These are phyloP conservation scores for Nitzschia sp. DNA, from an alignment of 108 stramenopile species.

Conservation along the genomic window DNA sequence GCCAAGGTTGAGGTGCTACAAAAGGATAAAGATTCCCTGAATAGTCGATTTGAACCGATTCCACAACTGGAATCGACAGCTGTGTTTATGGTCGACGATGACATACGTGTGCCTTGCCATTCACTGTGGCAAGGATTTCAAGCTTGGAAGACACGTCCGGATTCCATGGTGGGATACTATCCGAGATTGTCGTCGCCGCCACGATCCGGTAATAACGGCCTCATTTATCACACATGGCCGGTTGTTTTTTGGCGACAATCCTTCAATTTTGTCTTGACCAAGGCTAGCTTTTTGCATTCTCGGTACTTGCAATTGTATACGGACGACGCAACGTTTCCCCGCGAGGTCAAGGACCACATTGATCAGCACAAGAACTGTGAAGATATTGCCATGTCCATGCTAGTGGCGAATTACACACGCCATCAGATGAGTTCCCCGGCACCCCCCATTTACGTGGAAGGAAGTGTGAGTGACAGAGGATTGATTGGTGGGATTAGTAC, in stretches of 20 bases:
- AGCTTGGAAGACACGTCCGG: constrained; percentile 46
- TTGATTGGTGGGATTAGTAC: constrained; percentile 61
- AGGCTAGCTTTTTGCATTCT: constrained; percentile 59
- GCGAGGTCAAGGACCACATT: constrained; percentile 58
- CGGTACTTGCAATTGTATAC: constrained; percentile 53
- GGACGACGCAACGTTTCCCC: constrained; percentile 31
- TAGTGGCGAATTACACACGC: constrained; percentile 56
- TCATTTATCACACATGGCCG: constrained; percentile 56
- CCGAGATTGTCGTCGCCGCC: constrained; percentile 49
- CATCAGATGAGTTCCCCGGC: constrained; percentile 6
- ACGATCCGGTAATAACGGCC: background rate
- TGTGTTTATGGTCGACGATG: constrained; percentile 75
- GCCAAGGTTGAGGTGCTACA: constrained; percentile 36
- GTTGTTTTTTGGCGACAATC: constrained; percentile 40
- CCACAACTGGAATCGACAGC: constrained; percentile 34
- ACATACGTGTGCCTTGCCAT: constrained; percentile 51
- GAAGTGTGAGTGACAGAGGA: constrained; percentile 46
- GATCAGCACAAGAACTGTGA: constrained; percentile 69
- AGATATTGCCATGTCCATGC: constrained; percentile 67
- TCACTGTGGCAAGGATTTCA: constrained; percentile 42
- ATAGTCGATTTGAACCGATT: constrained; percentile 63
- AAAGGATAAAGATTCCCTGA: constrained; percentile 52
- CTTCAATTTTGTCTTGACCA: constrained; percentile 64
- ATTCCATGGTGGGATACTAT: constrained; percentile 67
- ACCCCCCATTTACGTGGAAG: constrained; percentile 57